Percentiles rank a stretch among this genome's conserved stretches.
These are phyloP conservation scores for Septoria linicola DNA, from an alignment of 2,329 filamentous ascomycete genomes.

Conservation along the genomic window DNA sequence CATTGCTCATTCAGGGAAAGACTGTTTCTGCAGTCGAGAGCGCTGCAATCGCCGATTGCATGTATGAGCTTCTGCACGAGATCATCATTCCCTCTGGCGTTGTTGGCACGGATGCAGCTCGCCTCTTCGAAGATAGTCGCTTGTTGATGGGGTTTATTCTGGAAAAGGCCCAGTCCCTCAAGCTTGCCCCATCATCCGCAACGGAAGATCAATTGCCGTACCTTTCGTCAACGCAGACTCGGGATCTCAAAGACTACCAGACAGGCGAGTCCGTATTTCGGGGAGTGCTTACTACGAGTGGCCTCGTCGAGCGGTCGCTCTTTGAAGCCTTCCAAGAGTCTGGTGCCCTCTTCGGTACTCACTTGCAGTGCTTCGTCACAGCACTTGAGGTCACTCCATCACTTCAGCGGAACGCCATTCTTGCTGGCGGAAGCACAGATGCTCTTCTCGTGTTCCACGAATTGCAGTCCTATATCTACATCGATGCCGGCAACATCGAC, in stretches of 20 bases:
- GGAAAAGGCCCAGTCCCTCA: conserved; percentile 34
- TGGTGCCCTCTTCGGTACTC: conserved; percentile 25
- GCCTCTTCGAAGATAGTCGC: conserved; percentile 39
- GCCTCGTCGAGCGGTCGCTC: conserved; percentile 34
- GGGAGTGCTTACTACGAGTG: conserved; percentile 31
- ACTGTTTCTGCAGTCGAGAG: conserved; percentile 34
- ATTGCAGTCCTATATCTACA: conserved; percentile 16
- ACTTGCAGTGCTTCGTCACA: conserved; percentile 15
- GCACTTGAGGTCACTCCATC: conserved; percentile 9
- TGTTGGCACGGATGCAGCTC: conserved; percentile 28
- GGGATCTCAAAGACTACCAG: conserved; percentile 35
- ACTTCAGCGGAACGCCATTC: conserved; percentile 19
- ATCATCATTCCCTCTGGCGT: conserved; percentile 34
- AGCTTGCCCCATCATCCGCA: conserved; percentile 19
- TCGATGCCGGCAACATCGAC: conserved; percentile 24
- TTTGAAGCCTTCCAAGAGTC: conserved; percentile 31
- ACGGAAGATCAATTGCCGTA: conserved; percentile 27
- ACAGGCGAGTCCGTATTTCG: conserved; percentile 34
- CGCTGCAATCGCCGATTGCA: conserved; percentile 36
- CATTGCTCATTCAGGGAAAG: conserved; percentile 38
- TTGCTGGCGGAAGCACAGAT: conserved; percentile 28
- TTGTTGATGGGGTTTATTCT: conserved; percentile 41
- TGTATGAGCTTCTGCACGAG: conserved; percentile 33
- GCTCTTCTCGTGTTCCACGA: conserved; percentile 31
- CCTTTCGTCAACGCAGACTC: conserved; percentile 28